Conservation (phyloP, 352 stramenopile genomes). For the Phytophthora palmivora region DNA sequence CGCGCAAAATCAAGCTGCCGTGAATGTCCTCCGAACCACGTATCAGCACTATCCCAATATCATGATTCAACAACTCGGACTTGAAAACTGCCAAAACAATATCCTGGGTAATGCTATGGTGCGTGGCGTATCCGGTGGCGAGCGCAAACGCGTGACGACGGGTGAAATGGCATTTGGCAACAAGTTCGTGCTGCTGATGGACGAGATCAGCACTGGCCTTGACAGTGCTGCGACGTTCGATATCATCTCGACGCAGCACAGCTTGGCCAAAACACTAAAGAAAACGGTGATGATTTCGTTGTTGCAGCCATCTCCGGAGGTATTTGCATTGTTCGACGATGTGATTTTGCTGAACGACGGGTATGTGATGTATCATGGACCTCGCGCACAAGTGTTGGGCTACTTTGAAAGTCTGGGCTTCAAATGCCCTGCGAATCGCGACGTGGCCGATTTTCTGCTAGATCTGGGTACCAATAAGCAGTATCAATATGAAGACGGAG, state of each 20-base stretch:
- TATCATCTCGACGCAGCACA: conserved; percentile 44
- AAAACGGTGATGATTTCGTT: conserved; percentile 75
- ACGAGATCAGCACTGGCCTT: conserved; percentile 15
- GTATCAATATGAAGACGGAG: conserved; percentile 31
- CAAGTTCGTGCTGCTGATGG: conserved; percentile 68
- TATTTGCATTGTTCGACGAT: conserved; percentile 88
- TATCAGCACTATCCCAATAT: conserved; percentile 21
- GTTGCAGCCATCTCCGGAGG: conserved; percentile 76
- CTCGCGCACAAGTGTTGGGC: conserved; percentile 51
- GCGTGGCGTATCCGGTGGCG: too few relatives aligned
- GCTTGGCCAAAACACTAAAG: conserved; percentile 40
- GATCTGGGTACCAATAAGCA: conserved; percentile 46
- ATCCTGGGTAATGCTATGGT: too few relatives aligned
- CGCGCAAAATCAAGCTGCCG: conserved; percentile 18
- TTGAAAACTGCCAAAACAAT: too few relatives aligned
- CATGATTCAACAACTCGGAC: conserved; percentile 22
- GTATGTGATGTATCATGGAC: conserved; percentile 84
- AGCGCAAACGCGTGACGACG: too few relatives aligned
- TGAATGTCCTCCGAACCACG: conserved; percentile 11
- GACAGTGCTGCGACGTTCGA: too few relatives aligned
- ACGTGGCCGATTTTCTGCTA: conserved; percentile 49
- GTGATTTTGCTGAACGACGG: conserved; percentile 89
- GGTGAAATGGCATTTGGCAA: conserved; percentile 84
- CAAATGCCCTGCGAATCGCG: too few relatives aligned
- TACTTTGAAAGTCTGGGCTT: too few relatives aligned